Evolutionary conservation across 768 basidiomycete genomes (phyloP).

Genomic region (Kwoniella pini): DNA sequence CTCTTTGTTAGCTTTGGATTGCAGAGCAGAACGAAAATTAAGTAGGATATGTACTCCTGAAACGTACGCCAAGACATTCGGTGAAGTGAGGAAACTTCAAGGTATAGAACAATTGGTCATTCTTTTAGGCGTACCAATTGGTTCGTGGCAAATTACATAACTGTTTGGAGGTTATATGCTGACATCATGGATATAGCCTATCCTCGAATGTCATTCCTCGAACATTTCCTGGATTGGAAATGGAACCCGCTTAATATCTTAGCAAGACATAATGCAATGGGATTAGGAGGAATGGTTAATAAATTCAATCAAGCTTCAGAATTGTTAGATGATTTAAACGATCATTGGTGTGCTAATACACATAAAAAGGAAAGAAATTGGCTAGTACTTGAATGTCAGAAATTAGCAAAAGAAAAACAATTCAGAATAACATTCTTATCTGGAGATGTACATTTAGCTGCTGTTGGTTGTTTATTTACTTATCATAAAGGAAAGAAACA

Average conservation of each 20-base stretch:
- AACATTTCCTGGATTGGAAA: slow-evolving; percentile 69
- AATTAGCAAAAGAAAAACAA: slow-evolving; percentile 64
- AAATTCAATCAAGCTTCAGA: slow-evolving; percentile 64
- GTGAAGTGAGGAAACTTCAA: slow-evolving; percentile 61
- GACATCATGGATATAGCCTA: slow-evolving; percentile 64
- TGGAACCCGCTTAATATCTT: slow-evolving; percentile 80
- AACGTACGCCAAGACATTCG: slow-evolving; percentile 75
- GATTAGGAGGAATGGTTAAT: slow-evolving; percentile 67
- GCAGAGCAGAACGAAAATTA: slow-evolving; percentile 80
- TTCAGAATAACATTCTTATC: slow-evolving; percentile 81
- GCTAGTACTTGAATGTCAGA: slow-evolving; percentile 77
- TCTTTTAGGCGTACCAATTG: slow-evolving; percentile 65
- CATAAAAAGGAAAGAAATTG: slow-evolving; percentile 83
- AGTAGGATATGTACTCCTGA: slow-evolving; percentile 72
- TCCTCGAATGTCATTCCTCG: slow-evolving; percentile 77
- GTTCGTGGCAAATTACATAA: slow-evolving; percentile 56
- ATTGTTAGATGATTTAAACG: slow-evolving; percentile 87
- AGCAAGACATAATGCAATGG: slow-evolving; percentile 67
- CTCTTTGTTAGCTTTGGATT: slow-evolving; percentile 62
- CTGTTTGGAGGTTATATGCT: slow-evolving; percentile 1
- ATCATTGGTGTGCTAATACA: slow-evolving; percentile 82
- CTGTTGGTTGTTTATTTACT: slow-evolving; percentile 61
- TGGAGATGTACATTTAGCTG: slow-evolving; percentile 92
- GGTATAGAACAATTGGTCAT: slow-evolving; percentile 79
- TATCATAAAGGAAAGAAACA: slow-evolving; percentile 29